Percentiles rank a stretch among this genome's conserved stretches.
Conservation (phyloP, 78 protist species). For the Dictyostelium purpureum region DNA sequence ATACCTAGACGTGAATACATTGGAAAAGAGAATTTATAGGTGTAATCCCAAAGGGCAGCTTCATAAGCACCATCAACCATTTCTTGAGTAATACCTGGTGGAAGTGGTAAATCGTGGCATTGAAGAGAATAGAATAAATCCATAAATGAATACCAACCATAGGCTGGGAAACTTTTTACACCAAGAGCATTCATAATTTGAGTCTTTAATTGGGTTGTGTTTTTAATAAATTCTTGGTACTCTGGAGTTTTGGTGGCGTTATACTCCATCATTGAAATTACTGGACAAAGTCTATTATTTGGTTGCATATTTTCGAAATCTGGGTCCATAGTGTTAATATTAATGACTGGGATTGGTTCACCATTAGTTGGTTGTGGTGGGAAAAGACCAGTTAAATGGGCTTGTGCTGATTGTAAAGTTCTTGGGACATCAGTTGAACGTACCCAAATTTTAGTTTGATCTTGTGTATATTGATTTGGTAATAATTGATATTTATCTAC, state of each 20-base stretch:
- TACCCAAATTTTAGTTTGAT: not conserved
- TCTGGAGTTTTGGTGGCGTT: not conserved
- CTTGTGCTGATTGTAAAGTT: slow-evolving; percentile 64
- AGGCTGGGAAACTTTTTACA: not conserved
- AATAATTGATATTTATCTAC: slow-evolving; percentile 13
- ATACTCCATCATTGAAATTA: not conserved
- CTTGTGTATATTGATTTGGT: not conserved
- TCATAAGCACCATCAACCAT: not conserved
- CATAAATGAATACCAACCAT: slow-evolving; percentile 1
- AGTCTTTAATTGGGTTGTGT: not conserved
- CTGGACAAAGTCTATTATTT: not conserved
- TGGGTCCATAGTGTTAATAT: slow-evolving; percentile 29
- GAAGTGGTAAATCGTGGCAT: slow-evolving; percentile 31
- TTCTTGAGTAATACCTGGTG: not conserved
- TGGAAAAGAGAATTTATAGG: not conserved
- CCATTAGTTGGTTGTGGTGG: not conserved
- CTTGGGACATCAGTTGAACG: slow-evolving; percentile 59
- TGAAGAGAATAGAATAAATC: slow-evolving; percentile 27
- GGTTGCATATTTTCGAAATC: slow-evolving; percentile 8
- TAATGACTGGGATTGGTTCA: no score
- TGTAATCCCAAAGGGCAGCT: not conserved
- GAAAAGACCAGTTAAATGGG: slow-evolving; percentile 15
- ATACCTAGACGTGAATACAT: not conserved
- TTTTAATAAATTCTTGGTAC: not conserved
- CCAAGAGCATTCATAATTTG: not conserved